Evolutionary conservation across 1,284 basidiomycete genomes (phyloP).

Genomic region (Hypsizygus ulmarius): DNA sequence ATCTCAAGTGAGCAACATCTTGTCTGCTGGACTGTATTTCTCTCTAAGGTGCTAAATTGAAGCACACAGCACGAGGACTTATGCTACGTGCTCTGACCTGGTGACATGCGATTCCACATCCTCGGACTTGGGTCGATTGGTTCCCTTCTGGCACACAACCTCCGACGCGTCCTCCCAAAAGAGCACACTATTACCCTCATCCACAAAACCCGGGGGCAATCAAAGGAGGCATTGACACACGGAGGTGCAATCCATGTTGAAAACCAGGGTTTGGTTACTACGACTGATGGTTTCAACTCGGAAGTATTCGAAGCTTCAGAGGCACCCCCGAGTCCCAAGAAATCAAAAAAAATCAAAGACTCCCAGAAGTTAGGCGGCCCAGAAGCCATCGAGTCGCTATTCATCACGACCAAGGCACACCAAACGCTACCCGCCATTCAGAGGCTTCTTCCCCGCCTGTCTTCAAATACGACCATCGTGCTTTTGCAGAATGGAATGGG

Average conservation of each 20-base stretch:
- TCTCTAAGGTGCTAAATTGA: not conserved
- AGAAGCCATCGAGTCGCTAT: slow-evolving; percentile 55
- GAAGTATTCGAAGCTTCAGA: slow-evolving; percentile 41
- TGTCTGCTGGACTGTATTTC: not conserved
- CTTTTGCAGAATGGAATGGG: slow-evolving; percentile 93
- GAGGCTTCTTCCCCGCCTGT: slow-evolving; percentile 63
- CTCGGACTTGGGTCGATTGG: slow-evolving; percentile 82
- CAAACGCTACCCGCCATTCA: slow-evolving; percentile 60
- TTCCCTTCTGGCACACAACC: slow-evolving; percentile 75
- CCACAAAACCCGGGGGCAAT: slow-evolving; percentile 45
- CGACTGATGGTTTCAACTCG: slow-evolving; percentile 42
- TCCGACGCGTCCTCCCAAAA: slow-evolving; percentile 58
- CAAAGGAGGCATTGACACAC: slow-evolving; percentile 27
- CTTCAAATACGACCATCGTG: slow-evolving; percentile 75
- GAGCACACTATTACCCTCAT: slow-evolving; percentile 65
- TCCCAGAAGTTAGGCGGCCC: slow-evolving; percentile 11
- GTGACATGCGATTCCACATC: slow-evolving; percentile 67
- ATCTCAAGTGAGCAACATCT: not conserved
- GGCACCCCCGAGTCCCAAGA: slow-evolving; percentile 7
- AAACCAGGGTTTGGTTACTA: slow-evolving; percentile 40
- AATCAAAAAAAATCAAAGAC: slow-evolving; percentile 13
- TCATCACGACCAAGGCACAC: slow-evolving; percentile 83
- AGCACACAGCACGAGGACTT: not conserved
- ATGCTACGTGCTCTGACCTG: slow-evolving; percentile 6
- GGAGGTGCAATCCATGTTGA: slow-evolving; percentile 46